Evolutionary conservation across 2,329 filamentous ascomycete genomes (phyloP), one percentile per base, ranked within the genome.

Genomic region (Dryadomyces sulphureus): DNA sequence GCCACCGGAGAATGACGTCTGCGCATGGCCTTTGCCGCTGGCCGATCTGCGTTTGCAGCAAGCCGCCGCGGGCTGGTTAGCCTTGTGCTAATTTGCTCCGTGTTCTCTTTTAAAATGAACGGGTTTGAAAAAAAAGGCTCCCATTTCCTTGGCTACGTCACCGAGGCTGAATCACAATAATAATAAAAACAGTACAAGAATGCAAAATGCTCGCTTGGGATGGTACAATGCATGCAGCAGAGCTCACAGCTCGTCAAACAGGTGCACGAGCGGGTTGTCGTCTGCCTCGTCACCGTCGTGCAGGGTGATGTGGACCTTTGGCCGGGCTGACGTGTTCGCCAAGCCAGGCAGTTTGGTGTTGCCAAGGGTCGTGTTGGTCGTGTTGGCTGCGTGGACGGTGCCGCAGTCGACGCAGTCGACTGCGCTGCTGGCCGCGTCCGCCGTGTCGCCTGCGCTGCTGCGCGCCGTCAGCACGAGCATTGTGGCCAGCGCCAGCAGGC

Each of bases 401-500:
- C 19, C n/a, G 14, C 38, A 4, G 32, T 5, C 32, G 14, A 16
- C 9, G 17, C 43, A 34, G 27, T 7, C 20, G 35, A 4, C 16
- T 5, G 3, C 24, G 30, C 16, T 20, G 25, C 11, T 21, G 4
- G 14, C 21, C 45, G 49, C 11, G 50, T 24, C 38, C 1, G 25
- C 19, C 14, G 9, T 11, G 4, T 54, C 48, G 7, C 51, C 54
- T 45, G 64, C 64, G 48, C 63, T 60, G 5, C 24, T 24, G 30
- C 47, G 43, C 19, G 21, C 35, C 19, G 57, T 58, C 6, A 60
- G 57, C 7, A 64, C 50, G 30, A 69, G 59, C 14, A 75, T 57
- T 7, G 75, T 59, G 3, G 72, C 49, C 17, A 75, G 49, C 2
- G 74, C 53, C 32, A 81, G 65, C 5, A 65, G 57, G 30, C 71